These are phyloP conservation scores for Anisogramma anomala DNA, from an alignment of 2,329 filamentous ascomycete genomes.

Conservation along the genomic window DNA sequence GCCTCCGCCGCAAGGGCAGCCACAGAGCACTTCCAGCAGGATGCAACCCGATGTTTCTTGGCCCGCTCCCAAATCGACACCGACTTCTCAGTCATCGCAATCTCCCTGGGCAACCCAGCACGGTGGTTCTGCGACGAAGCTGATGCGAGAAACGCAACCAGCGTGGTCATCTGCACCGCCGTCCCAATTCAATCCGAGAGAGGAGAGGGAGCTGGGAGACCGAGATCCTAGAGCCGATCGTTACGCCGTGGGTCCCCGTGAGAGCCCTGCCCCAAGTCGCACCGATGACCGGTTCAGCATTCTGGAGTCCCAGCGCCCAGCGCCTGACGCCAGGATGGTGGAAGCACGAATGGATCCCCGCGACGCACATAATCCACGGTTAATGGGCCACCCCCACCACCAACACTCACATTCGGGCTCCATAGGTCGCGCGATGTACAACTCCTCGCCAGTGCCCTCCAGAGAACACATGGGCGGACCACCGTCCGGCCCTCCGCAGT, in stretches of 20 bases:
- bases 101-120: constrained; percentile 30
- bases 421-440: constrained; percentile 8
- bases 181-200: constrained; percentile 18
- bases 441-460: constrained; percentile 6
- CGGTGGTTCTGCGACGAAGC: constrained; percentile 25
- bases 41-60: constrained; percentile 23
- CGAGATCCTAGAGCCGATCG: constrained; percentile 8
- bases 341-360: constrained; percentile 13
- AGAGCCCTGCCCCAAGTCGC: constrained; percentile 3
- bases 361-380: constrained; percentile 2
- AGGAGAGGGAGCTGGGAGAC: constrained; percentile 6
- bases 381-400: constrained; percentile 12
- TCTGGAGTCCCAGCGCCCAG: constrained; percentile 7
- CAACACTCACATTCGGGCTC: constrained; percentile 13
- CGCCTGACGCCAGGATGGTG: constrained; percentile 9
- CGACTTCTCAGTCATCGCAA: constrained; percentile 24
- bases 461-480: constrained; percentile 10
- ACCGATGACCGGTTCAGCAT: constrained; percentile 10
- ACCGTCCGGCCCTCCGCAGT: constrained; percentile 7
- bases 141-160: constrained; percentile 24
- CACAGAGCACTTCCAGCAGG: constrained; percentile 16
- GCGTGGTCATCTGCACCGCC: constrained; percentile 23
- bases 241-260: constrained; percentile 10
- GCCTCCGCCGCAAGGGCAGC: constrained; percentile 19
- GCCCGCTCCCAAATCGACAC: constrained; percentile 25